These are phyloP conservation scores for Geotrichum cucujoidarum DNA, from an alignment of 1,139 yeast species.

Conservation along the genomic window DNA sequence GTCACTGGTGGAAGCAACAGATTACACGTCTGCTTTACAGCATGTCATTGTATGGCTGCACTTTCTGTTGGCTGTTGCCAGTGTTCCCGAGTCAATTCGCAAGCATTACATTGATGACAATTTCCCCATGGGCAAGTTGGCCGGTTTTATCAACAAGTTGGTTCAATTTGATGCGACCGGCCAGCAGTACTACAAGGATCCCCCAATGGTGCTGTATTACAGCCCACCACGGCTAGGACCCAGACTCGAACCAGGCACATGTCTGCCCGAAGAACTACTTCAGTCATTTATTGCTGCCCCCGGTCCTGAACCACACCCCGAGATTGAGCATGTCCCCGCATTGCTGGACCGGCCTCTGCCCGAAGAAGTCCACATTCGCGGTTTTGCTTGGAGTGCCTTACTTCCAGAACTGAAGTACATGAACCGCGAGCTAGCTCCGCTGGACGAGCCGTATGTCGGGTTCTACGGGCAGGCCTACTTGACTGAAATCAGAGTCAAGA, in stretches of 20 bases:
- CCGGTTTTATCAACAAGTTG: constrained; percentile 9
- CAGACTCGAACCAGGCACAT: background rate
- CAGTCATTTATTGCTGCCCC: background rate
- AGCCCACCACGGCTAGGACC: background rate
- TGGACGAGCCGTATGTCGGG: constrained; percentile 19
- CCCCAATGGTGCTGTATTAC: background rate
- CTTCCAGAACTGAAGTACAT: constrained; percentile 14
- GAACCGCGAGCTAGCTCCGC: background rate
- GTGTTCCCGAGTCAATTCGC: constrained; percentile 17
- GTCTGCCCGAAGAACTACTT: constrained; percentile 1
- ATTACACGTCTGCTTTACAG: constrained; percentile 21
- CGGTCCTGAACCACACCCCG: background rate
- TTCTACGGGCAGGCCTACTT: constrained; percentile 12
- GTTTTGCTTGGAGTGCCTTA: constrained; percentile 22
- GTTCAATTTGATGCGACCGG: constrained; percentile 1
- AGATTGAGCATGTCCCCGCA: background rate
- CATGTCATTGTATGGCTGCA: constrained; percentile 29
- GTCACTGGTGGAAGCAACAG: constrained; percentile 16
- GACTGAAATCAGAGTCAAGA: constrained; percentile 9
- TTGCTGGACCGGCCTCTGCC: constrained; percentile 13
- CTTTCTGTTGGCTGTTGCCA: constrained; percentile 25
- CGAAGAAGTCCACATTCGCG: constrained; percentile 23
- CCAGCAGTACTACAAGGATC: background rate
- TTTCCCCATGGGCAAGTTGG: constrained; percentile 21
- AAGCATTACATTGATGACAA: constrained; percentile 14